Conservation (phyloP, 495 filamentous ascomycete species). For the Penicillium verhagenii region DNA sequence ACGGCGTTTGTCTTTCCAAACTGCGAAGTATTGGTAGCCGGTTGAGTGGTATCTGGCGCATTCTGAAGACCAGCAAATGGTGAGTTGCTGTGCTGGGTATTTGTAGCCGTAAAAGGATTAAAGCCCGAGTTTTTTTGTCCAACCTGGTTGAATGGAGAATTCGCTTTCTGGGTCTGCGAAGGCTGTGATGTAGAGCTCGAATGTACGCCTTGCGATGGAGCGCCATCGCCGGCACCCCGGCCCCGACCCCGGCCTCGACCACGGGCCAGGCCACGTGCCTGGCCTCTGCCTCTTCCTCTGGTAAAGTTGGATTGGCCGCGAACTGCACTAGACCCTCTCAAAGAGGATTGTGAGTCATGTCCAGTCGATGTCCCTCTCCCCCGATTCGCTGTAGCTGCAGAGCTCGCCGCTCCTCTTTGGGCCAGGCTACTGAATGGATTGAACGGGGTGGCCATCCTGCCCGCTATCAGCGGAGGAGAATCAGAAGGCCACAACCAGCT, state of each 20-base stretch:
- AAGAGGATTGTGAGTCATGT: conserved; percentile 19
- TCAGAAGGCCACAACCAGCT: conserved; percentile 5
- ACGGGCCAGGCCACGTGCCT: background rate
- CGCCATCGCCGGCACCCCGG: conserved; percentile 17
- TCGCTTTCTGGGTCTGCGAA: conserved; percentile 1
- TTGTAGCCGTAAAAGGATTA: conserved; percentile 18
- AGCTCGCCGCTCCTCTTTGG: conserved; percentile 26
- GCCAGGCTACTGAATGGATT: conserved; percentile 32
- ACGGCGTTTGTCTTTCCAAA: background rate
- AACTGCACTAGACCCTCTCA: conserved; percentile 18
- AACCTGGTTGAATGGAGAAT: conserved; percentile 35
- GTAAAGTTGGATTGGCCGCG: conserved; percentile 19
- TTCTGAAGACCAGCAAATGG: conserved; percentile 22
- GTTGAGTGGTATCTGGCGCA: conserved; percentile 9
- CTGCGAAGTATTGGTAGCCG: conserved; percentile 3
- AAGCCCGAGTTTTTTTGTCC: conserved; percentile 21
- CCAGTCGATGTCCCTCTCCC: conserved; percentile 30
- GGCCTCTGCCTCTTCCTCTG: conserved; percentile 27
- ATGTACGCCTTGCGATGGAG: conserved; percentile 9
- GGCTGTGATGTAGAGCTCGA: background rate
- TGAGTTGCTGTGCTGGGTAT: conserved; percentile 17
- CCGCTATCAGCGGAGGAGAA: conserved; percentile 28
- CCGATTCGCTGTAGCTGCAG: conserved; percentile 14
- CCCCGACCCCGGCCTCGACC: conserved; percentile 11
- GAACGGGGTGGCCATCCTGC: conserved; percentile 40